phyloP scores from a whole-genome alignment of 441 rosid genomes.

The Erodium texanum region DNA sequence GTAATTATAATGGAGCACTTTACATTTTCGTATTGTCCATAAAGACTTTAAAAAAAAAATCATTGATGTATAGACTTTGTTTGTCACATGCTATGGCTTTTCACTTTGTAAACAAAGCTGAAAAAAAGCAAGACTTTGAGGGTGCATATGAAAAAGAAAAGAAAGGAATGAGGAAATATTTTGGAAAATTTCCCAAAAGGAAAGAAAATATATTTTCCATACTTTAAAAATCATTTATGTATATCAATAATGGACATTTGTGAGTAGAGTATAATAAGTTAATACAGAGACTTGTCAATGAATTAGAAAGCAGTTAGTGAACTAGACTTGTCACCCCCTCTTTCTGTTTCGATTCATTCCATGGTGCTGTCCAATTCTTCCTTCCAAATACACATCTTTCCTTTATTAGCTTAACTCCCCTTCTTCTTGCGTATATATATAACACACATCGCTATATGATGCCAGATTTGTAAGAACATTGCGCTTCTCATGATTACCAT shows the following conservation, averaged over 20 bases:
- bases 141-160: conserved; percentile 8
- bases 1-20: conserved; percentile 36
- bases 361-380: neutral
- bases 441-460: neutral
- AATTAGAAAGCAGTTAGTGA: neutral
- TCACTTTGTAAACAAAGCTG: conserved; percentile 22
- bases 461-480: conserved; percentile 8
- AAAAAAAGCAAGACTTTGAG: conserved; percentile 12
- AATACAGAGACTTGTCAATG: neutral
- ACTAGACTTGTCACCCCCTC: neutral
- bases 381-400: neutral
- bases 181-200: conserved; percentile 1
- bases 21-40: conserved; percentile 13
- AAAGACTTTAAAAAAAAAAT: too few relatives aligned
- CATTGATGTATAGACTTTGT: conserved; percentile 13
- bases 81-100: conserved; percentile 22
- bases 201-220: too few relatives aligned
- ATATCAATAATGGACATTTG: neutral
- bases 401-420: conserved; percentile 1
- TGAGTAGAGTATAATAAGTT: neutral
- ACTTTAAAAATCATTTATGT: too few relatives aligned
- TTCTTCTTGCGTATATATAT: neutral
- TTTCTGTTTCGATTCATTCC: neutral
- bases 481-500: conserved; percentile 17
- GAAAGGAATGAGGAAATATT: neutral